Conservation (phyloP, 208 protist species). For the Leishmania turanica region DNA sequence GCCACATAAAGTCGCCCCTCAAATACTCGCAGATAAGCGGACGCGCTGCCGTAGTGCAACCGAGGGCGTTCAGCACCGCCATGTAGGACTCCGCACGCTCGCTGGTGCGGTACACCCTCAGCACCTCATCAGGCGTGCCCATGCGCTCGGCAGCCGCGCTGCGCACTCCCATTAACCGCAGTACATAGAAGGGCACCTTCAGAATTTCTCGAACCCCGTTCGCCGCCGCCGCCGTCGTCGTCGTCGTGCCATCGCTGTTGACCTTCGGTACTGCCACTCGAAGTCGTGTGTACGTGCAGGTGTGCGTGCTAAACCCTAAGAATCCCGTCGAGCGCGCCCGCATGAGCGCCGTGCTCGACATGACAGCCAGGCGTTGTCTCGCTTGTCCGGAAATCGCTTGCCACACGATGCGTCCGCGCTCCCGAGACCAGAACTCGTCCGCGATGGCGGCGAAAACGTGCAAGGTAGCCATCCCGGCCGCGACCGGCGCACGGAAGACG, state of each 20-base stretch:
- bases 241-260: not conserved
- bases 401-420: not conserved
- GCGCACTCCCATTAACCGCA: not conserved
- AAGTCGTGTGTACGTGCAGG: not conserved
- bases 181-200: not conserved
- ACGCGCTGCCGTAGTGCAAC: not conserved
- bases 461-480: not conserved
- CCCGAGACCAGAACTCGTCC: not conserved
- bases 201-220: not conserved
- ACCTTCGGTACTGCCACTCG: not conserved
- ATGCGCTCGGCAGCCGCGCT: not conserved
- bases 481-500: not conserved
- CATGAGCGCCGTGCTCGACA: not conserved
- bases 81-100: not conserved
- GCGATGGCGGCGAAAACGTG: slow-evolving; percentile 1
- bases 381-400: not conserved
- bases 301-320: not conserved
- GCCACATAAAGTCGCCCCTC: not conserved
- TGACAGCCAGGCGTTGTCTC: no score
- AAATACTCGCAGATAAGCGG: not conserved
- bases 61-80: slow-evolving; percentile 4
- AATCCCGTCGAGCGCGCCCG: not conserved
- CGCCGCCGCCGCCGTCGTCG: not conserved
- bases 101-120: not conserved
- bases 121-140: slow-evolving; percentile 3